phyloP scores from a whole-genome alignment of 345 rosid genomes.

The Rhizophora apiculata region DNA sequence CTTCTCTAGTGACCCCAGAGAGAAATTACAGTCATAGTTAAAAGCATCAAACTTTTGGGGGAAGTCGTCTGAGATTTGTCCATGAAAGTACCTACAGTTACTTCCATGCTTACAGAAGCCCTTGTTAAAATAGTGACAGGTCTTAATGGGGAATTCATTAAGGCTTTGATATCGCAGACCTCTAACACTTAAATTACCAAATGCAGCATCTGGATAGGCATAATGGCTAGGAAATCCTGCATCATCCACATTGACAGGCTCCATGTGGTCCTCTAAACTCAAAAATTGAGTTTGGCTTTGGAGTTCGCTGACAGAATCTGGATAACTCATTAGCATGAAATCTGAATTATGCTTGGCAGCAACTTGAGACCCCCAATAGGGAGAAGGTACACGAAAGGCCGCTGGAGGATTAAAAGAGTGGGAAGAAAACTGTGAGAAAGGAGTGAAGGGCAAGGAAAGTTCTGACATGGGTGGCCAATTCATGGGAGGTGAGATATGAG shows the following conservation, averaged over 20 bases:
- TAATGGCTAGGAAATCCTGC: conserved; percentile 33
- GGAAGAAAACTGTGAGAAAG: conserved; percentile 25
- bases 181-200: conserved; percentile 26
- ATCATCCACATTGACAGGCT: conserved; percentile 25
- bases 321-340: conserved; percentile 15
- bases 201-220: conserved; percentile 30
- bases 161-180: conserved; percentile 24
- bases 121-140: conserved; percentile 58
- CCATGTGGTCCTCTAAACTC: conserved; percentile 44
- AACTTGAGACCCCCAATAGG: conserved; percentile 31
- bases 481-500: conserved; percentile 34
- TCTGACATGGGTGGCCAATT: conserved; percentile 24
- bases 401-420: conserved; percentile 16
- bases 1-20: conserved; percentile 41
- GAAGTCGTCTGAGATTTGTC: conserved; percentile 34
- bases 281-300: conserved; percentile 36
- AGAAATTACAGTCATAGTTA: conserved; percentile 39
- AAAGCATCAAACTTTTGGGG: conserved; percentile 29
- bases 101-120: conserved; percentile 67
- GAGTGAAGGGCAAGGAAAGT: conserved; percentile 19
- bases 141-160: conserved; percentile 41
- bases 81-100: conserved; percentile 58
- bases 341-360: conserved; percentile 27
- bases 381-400: conserved; percentile 22
- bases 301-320: conserved; percentile 29